Evolutionary conservation across 805 yeast genomes (phyloP).

Genomic region (Candida montana): DNA sequence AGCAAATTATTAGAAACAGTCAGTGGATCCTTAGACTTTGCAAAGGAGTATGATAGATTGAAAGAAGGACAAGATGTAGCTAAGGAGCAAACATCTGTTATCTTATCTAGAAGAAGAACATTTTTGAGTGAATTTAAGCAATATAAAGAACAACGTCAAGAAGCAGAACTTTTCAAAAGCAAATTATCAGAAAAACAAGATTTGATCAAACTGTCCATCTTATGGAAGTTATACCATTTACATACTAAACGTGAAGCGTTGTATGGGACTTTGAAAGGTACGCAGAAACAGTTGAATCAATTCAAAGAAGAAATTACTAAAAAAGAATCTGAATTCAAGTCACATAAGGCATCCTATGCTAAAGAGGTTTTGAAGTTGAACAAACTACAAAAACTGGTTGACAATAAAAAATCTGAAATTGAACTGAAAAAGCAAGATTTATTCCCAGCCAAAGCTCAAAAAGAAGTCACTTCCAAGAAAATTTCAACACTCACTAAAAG

Average conservation of each 20-base stretch:
- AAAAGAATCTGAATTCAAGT: conserved; percentile 34
- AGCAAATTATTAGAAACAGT: conserved; percentile 73
- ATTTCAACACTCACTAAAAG: conserved; percentile 42
- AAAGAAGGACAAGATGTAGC: conserved; percentile 62
- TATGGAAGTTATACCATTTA: conserved; percentile 64
- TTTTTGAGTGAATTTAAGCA: conserved; percentile 70
- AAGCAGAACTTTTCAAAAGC: conserved; percentile 60
- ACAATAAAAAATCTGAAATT: conserved; percentile 31
- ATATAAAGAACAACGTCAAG: conserved; percentile 68
- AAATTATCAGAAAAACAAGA: conserved; percentile 45
- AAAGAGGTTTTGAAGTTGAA: conserved; percentile 39
- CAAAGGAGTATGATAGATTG: conserved; percentile 59
- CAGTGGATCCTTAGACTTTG: conserved; percentile 71
- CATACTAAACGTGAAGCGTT: conserved; percentile 31
- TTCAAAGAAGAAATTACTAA: conserved; percentile 29
- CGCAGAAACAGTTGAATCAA: conserved; percentile 26
- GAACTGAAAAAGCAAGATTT: conserved; percentile 42
- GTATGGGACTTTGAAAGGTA: conserved; percentile 21
- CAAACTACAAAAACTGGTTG: conserved; percentile 35
- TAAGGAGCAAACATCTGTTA: conserved; percentile 54
- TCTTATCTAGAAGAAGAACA: conserved; percentile 64
- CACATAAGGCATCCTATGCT: conserved; percentile 39
- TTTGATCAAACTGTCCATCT: conserved; percentile 42
- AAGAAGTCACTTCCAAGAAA: conserved; percentile 42
- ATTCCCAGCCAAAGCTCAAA: conserved; percentile 59